Evolutionary conservation across 2,329 filamentous ascomycete species (phyloP).

Genomic region (Fusarium camptoceras): DNA sequence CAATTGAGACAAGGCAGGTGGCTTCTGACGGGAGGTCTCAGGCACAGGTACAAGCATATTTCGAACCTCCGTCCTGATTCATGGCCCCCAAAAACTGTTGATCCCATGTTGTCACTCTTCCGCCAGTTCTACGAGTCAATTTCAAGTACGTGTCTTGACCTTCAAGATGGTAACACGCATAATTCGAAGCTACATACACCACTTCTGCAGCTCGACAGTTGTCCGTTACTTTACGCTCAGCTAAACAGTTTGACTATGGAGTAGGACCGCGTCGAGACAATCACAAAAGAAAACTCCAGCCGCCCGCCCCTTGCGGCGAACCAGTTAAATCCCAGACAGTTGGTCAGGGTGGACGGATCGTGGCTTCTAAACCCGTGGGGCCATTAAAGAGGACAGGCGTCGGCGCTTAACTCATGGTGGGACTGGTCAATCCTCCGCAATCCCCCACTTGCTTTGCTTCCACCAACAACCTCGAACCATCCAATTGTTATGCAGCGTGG

Average conservation of each 20-base stretch:
- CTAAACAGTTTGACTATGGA: constrained; percentile 6
- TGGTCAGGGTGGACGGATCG: constrained; percentile 42
- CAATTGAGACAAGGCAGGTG: constrained; percentile 5
- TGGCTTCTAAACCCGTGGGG: constrained; percentile 52
- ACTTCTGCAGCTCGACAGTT: constrained; percentile 18
- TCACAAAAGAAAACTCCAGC: constrained; percentile 31
- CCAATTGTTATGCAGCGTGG: constrained; percentile 22
- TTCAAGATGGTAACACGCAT: neutral
- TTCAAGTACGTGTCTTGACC: constrained; percentile 1
- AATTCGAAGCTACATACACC: constrained; percentile 3
- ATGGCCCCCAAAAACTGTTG: neutral
- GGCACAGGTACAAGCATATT: neutral
- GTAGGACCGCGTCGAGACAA: constrained; percentile 18
- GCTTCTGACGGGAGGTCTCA: constrained; percentile 12
- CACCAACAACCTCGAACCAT: constrained; percentile 54
- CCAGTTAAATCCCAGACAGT: constrained; percentile 39
- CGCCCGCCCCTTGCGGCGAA: constrained; percentile 27
- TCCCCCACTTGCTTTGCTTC: constrained; percentile 52
- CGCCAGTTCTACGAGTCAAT: neutral
- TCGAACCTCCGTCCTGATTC: neutral
- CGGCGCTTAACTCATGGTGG: constrained; percentile 66
- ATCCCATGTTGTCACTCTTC: neutral
- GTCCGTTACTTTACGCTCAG: constrained; percentile 35
- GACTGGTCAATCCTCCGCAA: constrained; percentile 39
- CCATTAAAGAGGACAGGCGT: constrained; percentile 63